phyloP scores from a whole-genome alignment of 352 stramenopile species.

The Globisporangium nagaii region DNA sequence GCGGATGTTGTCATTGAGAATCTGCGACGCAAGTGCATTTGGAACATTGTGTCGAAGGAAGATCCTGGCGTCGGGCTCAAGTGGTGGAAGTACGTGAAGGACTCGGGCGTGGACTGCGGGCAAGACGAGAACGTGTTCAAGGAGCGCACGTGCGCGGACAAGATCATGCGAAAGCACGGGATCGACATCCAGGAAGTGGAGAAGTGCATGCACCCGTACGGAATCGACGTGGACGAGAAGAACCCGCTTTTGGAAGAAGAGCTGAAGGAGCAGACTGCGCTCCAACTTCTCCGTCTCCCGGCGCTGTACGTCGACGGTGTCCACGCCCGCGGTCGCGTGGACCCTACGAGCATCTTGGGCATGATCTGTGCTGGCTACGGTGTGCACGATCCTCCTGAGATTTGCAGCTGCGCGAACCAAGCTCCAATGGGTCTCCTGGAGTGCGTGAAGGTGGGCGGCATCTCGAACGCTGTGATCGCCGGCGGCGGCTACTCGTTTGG shows the following conservation, averaged over 20 bases:
- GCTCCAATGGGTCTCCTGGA: conserved; percentile 48
- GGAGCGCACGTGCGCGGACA: conserved; percentile 82
- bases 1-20: conserved; percentile 94
- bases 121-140: conserved; percentile 83
- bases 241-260: conserved; percentile 91
- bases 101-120: conserved; percentile 87
- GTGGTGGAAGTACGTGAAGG: conserved; percentile 95
- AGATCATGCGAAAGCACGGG: conserved; percentile 86
- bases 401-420: conserved; percentile 74
- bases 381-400: conserved; percentile 69
- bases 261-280: conserved; percentile 83
- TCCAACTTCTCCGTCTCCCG: conserved; percentile 90
- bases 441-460: conserved; percentile 68
- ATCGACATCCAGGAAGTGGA: conserved; percentile 87
- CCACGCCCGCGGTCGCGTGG: conserved; percentile 89
- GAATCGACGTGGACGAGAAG: conserved; percentile 74
- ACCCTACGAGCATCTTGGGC: conserved; percentile 72
- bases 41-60: conserved; percentile 77
- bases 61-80: conserved; percentile 82
- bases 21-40: conserved; percentile 94
- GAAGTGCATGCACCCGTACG: conserved; percentile 92
- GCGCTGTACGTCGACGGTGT: conserved; percentile 94
- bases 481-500: conserved; percentile 74
- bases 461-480: conserved; percentile 50
- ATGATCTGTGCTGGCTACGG: conserved; percentile 86